phyloP scores from a whole-genome alignment of 2,329 filamentous ascomycete species.

The Penicillium palitans region DNA sequence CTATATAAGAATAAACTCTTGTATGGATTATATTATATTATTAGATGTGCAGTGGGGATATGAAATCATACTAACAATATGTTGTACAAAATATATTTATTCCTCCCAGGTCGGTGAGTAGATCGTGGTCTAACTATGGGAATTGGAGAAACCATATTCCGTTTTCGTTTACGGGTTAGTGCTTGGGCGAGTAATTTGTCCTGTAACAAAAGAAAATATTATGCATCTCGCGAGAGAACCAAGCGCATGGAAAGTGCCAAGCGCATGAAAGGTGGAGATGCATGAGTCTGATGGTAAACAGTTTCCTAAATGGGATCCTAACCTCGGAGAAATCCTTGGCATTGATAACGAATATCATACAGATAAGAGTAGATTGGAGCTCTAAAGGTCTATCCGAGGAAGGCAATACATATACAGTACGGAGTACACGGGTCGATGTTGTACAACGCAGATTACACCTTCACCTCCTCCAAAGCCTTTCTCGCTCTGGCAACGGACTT shows the following conservation, averaged over 20 bases:
- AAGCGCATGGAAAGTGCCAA: background rate
- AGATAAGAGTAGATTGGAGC: conserved; percentile 22
- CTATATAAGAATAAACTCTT: background rate
- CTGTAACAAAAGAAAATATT: background rate
- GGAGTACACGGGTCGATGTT: background rate
- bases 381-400: conserved; percentile 18
- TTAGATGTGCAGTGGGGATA: conserved; percentile 4
- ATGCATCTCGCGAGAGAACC: background rate
- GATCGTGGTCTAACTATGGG: background rate
- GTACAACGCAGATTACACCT: conserved; percentile 17
- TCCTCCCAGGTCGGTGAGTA: background rate
- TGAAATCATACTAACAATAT: background rate
- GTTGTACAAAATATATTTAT: too few species aligned
- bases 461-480: conserved; percentile 46
- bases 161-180: background rate
- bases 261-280: background rate
- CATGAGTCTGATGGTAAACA: background rate
- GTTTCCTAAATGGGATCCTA: background rate
- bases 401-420: conserved; percentile 22
- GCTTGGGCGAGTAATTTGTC: background rate
- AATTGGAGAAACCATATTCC: background rate
- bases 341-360: conserved; percentile 6
- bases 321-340: background rate
- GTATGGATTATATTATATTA: background rate
- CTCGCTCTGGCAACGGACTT: conserved; percentile 49